A percentile compares a stretch with the other conserved stretches of the same genome.
These are phyloP conservation scores for Diaporthe citrichinensis DNA, from an alignment of 2,329 filamentous ascomycete genomes.

Conservation along the genomic window DNA sequence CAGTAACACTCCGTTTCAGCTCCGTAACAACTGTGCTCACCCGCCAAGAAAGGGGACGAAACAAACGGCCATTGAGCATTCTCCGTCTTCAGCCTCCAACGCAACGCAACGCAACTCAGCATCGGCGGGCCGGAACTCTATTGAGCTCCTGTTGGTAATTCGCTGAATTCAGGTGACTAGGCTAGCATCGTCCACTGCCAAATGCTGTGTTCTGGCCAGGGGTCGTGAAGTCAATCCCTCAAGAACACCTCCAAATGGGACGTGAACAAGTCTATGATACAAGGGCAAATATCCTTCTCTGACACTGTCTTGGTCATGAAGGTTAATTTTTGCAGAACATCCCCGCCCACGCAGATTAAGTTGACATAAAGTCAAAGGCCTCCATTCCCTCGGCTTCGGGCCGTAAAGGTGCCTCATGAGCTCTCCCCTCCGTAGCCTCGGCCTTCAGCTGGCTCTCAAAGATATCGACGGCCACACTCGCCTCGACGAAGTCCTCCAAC, in stretches of 20 bases:
- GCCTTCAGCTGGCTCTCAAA: constrained; percentile 69
- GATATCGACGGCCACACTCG: constrained; percentile 88
- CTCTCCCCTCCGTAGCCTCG: constrained; percentile 62
- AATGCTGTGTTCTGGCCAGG: constrained; percentile 16
- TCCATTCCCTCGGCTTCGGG: constrained; percentile 25
- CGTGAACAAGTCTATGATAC: constrained; percentile 1
- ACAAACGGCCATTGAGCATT: constrained; percentile 11
- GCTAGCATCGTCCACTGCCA: not conserved
- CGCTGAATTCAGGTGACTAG: not conserved
- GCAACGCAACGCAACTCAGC: constrained; percentile 17
- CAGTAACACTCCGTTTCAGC: constrained; percentile 19
- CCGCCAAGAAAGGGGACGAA: not conserved
- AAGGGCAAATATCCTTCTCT: not conserved
- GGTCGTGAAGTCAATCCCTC: not conserved
- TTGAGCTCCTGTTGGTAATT: constrained; percentile 1
- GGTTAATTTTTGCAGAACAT: not conserved
- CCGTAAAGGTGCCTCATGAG: constrained; percentile 45
- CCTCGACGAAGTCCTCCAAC: constrained; percentile 94
- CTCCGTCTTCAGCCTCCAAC: constrained; percentile 25
- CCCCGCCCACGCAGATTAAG: not conserved
- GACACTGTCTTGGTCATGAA: not conserved
- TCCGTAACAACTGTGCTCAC: not conserved
- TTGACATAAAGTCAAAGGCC: constrained; percentile 31
- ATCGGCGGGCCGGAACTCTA: constrained; percentile 25
- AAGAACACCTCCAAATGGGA: constrained; percentile 1